These are phyloP conservation scores for Phytophthora nicotianae DNA, from an alignment of 352 stramenopile species.

Conservation along the genomic window DNA sequence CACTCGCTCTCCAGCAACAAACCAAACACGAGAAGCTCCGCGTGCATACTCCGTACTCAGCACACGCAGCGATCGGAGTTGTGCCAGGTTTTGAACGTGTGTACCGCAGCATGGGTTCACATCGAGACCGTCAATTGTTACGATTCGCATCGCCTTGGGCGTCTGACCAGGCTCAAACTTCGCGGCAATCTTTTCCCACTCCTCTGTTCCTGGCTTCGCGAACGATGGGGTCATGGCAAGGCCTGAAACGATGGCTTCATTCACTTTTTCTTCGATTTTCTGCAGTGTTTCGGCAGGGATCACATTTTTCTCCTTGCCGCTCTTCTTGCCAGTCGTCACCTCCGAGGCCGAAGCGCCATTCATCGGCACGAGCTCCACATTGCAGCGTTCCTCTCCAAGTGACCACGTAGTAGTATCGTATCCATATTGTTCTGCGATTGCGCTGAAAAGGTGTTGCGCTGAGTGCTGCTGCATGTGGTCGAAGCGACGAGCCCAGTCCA, in stretches of 20 bases:
- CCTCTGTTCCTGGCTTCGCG: constrained; percentile 50
- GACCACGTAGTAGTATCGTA: constrained; percentile 86
- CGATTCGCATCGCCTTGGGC: constrained; percentile 76
- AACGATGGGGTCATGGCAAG: constrained; percentile 65
- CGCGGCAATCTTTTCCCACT: constrained; percentile 62
- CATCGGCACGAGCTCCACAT: constrained; percentile 80
- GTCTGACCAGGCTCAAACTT: constrained; percentile 64
- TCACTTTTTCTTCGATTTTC: constrained; percentile 76
- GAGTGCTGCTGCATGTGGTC: constrained; percentile 93
- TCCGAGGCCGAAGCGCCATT: neutral
- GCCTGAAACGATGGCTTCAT: constrained; percentile 71
- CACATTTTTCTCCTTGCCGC: constrained; percentile 44
- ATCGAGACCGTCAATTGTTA: constrained; percentile 86
- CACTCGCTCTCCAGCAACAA: constrained; percentile 82
- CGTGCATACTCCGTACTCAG: constrained; percentile 76
- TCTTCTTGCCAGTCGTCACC: constrained; percentile 24
- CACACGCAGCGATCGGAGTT: constrained; percentile 79
- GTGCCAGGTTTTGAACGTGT: constrained; percentile 74
- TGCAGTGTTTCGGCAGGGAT: constrained; percentile 46
- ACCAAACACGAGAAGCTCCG: constrained; percentile 77
- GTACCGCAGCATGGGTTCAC: constrained; percentile 90
- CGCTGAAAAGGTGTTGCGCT: constrained; percentile 87
- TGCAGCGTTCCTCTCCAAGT: constrained; percentile 68
- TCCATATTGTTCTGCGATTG: constrained; percentile 76
- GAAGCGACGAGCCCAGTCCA: constrained; percentile 82